A percentile compares a stretch with the other conserved stretches of the same genome.
These are phyloP conservation scores for Oropetium thomaeum DNA, from an alignment of 176 grass and related monocot species.

Conservation along the genomic window DNA sequence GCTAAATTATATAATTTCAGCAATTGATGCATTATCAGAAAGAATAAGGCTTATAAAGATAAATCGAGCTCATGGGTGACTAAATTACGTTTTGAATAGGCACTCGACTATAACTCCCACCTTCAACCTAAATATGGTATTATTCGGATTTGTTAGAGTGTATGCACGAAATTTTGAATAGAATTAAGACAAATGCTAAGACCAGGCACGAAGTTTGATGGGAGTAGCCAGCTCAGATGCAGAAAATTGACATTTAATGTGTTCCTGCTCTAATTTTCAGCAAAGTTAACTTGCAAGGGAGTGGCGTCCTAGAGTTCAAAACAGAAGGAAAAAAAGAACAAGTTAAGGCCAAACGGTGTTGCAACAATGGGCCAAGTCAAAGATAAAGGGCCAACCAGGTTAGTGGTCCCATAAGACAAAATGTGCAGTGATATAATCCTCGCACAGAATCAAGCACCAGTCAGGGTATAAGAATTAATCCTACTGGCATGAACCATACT, in stretches of 20 bases:
- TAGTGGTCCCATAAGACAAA: not conserved
- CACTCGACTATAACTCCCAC: not conserved
- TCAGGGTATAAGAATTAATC: not conserved
- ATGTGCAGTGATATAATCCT: slow-evolving; percentile 7
- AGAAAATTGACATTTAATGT: not conserved
- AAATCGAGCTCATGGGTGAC: not conserved
- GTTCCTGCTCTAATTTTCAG: not conserved
- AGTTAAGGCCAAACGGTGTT: not conserved
- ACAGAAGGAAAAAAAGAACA: not conserved
- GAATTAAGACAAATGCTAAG: not conserved
- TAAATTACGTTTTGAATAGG: not conserved
- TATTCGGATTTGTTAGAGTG: not conserved
- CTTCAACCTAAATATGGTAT: not conserved
- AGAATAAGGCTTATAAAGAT: not conserved
- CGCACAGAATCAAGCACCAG: not conserved
- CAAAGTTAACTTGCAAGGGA: not conserved
- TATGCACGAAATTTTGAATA: not conserved
- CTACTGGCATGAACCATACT: not conserved
- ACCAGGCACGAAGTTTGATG: not conserved
- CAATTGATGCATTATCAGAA: not conserved
- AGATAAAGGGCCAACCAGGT: not conserved
- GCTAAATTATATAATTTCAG: not conserved
- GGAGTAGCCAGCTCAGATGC: not conserved
- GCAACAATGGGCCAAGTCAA: not conserved
- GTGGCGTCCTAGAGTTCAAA: not conserved